Percentiles rank a stretch among this genome's conserved stretches.
Conservation (phyloP, 148 eudicot species). For the Chenopodium suecicum region DNA sequence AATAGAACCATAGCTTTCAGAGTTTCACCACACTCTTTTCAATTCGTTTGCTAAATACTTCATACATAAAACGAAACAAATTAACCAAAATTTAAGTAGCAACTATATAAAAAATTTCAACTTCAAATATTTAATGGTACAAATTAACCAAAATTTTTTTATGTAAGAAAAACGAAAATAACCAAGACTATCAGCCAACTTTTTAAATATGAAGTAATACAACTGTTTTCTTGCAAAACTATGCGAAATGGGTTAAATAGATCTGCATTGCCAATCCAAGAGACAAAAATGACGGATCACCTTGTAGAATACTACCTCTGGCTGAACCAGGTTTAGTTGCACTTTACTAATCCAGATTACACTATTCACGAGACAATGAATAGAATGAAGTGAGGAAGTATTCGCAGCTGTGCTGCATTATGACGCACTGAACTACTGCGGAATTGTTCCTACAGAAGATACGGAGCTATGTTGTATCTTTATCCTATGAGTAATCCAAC, state of each 20-base stretch:
- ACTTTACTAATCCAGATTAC: not conserved
- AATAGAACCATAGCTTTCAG: not conserved
- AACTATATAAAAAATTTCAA: not conserved
- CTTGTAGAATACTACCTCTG: slow-evolving; percentile 5
- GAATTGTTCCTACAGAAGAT: not conserved
- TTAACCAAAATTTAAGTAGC: not conserved
- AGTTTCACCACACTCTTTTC: not conserved
- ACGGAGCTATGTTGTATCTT: not conserved
- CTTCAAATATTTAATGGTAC: slow-evolving; percentile 13
- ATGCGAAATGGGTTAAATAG: not conserved
- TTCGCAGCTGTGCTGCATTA: not conserved
- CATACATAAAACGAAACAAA: too few species aligned
- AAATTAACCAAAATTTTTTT: not conserved
- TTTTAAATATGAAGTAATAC: not conserved
- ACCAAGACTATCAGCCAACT: not conserved
- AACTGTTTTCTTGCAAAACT: not conserved
- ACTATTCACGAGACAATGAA: not conserved
- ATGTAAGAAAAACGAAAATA: not conserved
- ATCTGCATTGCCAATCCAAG: not conserved
- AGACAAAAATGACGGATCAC: slow-evolving; percentile 7
- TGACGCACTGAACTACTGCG: not conserved
- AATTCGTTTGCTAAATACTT: not conserved
- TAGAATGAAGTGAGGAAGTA: not conserved
- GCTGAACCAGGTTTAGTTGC: not conserved
- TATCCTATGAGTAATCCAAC: not conserved